Evolutionary conservation across 768 basidiomycete genomes (phyloP), one percentile per base, ranked within the genome.

Genomic region (Mycena sanguinolenta): DNA sequence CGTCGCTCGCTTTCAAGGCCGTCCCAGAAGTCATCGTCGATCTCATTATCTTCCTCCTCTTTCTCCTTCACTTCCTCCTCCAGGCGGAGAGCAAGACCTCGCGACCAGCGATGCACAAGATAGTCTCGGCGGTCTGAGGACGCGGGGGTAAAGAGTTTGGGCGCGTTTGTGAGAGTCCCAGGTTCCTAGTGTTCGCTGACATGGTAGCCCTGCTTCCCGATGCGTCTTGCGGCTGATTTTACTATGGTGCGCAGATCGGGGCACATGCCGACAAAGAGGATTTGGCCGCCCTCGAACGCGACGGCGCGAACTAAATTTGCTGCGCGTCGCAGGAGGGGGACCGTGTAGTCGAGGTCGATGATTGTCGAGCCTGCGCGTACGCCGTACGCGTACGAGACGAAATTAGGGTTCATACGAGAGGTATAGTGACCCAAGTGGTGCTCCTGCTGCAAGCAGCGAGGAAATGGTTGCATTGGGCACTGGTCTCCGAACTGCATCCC

Each of bases 271-370:
- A 99, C 91, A 77, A 99, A 97, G 28, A 99, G 84, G 69, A 99
- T 87, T 67, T 90, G 89, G 34, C 98, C 98, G 66, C 93, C 94
- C 52, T 88, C 87, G 65, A 90, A 87, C 19, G 95, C 92, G 53
- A 98, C 84, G 42, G 92, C 92, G 58, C 94, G 92, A 44, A 95
- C 92, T 62, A 99, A 87, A 75, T 92, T 92, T 49, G 95, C 94
- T 10, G 97, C 96, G 63, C 96, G 93, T 21, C 96, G 92, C 27
- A 99, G 87, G 70, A 96, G 90, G 7, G 97, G 95, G 5, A 99
- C 84, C 0, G 98, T 98, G 74, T 94, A 92, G 79, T 99, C 96
- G 32, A 99, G 88, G 82, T 99, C 95, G 79, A 99, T 98, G 79
- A 98, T 87, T 57, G 95, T 95, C 74, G 98, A 87, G 17, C 93